Conservation (phyloP, 306 rosid genomes). For the Prunus dulcis region DNA sequence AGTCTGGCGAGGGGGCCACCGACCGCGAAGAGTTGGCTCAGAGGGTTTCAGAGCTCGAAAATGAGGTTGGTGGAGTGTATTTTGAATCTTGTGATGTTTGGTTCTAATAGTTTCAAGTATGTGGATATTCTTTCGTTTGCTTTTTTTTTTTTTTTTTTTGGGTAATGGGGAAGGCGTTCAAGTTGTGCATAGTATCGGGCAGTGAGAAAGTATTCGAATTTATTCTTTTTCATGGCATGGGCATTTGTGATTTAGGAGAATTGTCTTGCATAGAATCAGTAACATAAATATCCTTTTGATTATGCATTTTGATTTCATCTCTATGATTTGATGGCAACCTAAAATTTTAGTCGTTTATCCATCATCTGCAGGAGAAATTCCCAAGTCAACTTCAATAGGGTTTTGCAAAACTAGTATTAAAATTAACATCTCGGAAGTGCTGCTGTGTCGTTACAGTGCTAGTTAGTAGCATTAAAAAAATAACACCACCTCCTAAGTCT, state of each 20-base stretch:
- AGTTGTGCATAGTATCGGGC: not conserved
- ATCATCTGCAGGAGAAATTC: not conserved
- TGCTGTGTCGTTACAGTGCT: not conserved
- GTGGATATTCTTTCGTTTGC: not conserved
- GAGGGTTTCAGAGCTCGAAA: conserved; percentile 58
- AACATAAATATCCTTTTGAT: not conserved
- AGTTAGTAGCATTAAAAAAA: not conserved
- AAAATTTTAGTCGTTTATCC: not conserved
- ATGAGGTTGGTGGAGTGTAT: conserved; percentile 59
- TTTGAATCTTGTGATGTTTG: not conserved
- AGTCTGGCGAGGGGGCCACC: conserved; percentile 35
- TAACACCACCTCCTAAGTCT: not conserved
- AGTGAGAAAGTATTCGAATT: not conserved
- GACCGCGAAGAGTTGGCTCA: conserved; percentile 49
- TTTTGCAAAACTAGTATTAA: not conserved
- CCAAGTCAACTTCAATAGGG: not conserved
- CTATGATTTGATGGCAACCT: not conserved
- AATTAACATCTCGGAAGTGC: not conserved
- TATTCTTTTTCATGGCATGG: not conserved
- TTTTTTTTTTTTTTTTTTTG: not conserved
- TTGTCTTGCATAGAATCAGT: not conserved
- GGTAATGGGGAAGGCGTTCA: not conserved
- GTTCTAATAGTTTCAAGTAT: not conserved
- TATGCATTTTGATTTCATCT: not conserved
- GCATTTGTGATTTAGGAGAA: not conserved